phyloP scores from a whole-genome alignment of 169 alveolate species.

The Cryptosporidium andersoni region DNA sequence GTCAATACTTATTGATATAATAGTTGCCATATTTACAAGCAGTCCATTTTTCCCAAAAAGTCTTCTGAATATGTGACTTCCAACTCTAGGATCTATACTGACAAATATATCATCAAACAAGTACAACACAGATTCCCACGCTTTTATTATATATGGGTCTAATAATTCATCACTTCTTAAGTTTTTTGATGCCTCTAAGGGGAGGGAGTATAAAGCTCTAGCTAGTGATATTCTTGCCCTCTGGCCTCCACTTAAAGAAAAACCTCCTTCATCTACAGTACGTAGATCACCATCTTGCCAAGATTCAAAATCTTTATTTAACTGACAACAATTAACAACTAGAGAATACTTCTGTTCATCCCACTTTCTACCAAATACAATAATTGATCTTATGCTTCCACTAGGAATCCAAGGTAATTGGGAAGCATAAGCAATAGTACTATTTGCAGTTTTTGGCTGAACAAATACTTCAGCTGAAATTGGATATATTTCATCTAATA shows the following conservation, averaged over 20 bases:
- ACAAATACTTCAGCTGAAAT: slow-evolving; percentile 72
- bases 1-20: slow-evolving; percentile 38
- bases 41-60: slow-evolving; percentile 59
- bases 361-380: slow-evolving; percentile 80
- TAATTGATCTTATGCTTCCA: slow-evolving; percentile 83
- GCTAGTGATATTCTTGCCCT: slow-evolving; percentile 91
- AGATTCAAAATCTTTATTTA: slow-evolving; percentile 75
- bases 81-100: slow-evolving; percentile 60
- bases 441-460: slow-evolving; percentile 64
- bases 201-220: slow-evolving; percentile 86
- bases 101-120: slow-evolving; percentile 60
- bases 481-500: slow-evolving; percentile 74
- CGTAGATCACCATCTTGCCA: slow-evolving; percentile 80
- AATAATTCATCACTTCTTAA: neutral
- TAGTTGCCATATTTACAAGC: slow-evolving; percentile 14
- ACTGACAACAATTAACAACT: slow-evolving; percentile 76
- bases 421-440: slow-evolving; percentile 79
- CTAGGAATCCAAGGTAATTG: slow-evolving; percentile 84
- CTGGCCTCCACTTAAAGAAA: slow-evolving; percentile 92
- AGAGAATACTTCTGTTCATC: slow-evolving; percentile 75
- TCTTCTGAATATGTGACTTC: slow-evolving; percentile 45
- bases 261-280: slow-evolving; percentile 85
- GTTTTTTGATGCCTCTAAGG: slow-evolving; percentile 6
- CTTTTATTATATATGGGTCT: slow-evolving; percentile 6
- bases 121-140: slow-evolving; percentile 39